These are phyloP conservation scores for Houttuynia cordata DNA, from an alignment of 164 flowering plant species.

Conservation along the genomic window DNA sequence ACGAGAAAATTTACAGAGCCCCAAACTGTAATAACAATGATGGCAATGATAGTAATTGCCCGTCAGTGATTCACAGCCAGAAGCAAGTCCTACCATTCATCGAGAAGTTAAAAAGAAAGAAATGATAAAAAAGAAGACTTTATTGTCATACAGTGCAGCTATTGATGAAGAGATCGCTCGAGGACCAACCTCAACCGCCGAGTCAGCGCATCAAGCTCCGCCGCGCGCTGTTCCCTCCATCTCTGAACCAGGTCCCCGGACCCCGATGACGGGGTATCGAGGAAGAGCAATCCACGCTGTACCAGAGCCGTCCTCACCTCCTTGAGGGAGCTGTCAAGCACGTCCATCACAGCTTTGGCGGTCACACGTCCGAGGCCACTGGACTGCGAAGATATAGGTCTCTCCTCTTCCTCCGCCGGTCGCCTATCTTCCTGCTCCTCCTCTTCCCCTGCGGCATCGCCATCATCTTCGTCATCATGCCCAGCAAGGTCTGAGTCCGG, in stretches of 20 bases:
- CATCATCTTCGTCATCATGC: not conserved
- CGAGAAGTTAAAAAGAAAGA: not conserved
- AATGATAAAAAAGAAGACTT: not conserved
- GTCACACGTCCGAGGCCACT: conserved; percentile 7
- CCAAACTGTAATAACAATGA: not conserved
- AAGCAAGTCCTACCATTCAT: not conserved
- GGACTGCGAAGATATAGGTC: not conserved
- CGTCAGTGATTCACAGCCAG: not conserved
- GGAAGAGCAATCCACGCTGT: conserved; percentile 6
- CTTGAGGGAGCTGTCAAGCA: conserved; percentile 14
- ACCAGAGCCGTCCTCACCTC: conserved; percentile 10
- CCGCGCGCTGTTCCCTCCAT: conserved; percentile 34
- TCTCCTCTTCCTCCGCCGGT: conserved; percentile 6
- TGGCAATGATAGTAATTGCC: not conserved
- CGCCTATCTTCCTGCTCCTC: not conserved
- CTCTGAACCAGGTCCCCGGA: conserved; percentile 21
- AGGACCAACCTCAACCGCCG: conserved; percentile 48
- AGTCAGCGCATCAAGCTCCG: conserved; percentile 43
- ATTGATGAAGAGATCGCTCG: conserved; percentile 19
- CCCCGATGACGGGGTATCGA: conserved; percentile 3
- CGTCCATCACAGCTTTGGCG: conserved; percentile 16
- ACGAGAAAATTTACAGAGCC: not conserved
- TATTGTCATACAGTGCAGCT: not conserved
- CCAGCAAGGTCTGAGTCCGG: not conserved
- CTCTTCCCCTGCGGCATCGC: no score